These are phyloP conservation scores for Ligustrum vulgare DNA, from an alignment of 257 asterid species.

Conservation along the genomic window DNA sequence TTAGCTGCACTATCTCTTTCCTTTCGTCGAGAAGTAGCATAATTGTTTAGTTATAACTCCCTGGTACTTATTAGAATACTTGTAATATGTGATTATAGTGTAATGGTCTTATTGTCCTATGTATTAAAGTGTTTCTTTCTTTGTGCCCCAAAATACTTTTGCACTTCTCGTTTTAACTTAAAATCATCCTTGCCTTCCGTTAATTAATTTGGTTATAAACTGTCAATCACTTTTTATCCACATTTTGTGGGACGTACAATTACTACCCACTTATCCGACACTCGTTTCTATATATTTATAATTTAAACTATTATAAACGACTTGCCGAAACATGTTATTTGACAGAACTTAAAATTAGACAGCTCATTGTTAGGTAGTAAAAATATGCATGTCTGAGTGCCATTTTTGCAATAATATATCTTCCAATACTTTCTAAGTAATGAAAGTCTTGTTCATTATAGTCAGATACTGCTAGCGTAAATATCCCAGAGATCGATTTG, in stretches of 20 bases:
- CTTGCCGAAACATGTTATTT: not conserved
- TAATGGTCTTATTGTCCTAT: not conserved
- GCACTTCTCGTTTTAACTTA: not conserved
- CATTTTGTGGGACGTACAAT: too few species aligned
- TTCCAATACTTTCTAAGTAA: conserved; percentile 20
- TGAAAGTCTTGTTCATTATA: conserved; percentile 27
- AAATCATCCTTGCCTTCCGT: not conserved
- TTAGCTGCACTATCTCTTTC: not conserved
- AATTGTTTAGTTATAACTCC: not conserved
- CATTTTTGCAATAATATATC: not conserved
- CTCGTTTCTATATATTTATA: too few species aligned
- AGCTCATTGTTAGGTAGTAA: too few species aligned
- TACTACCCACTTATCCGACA: too few species aligned
- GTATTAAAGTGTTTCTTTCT: not conserved
- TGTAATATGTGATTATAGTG: not conserved
- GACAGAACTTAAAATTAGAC: not conserved
- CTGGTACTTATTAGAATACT: not conserved
- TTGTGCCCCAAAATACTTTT: not conserved
- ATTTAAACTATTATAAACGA: too few species aligned
- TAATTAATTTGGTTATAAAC: too few species aligned
- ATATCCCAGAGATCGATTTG: conserved; percentile 81
- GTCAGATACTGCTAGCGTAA: conserved; percentile 92
- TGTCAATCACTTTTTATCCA: too few species aligned
- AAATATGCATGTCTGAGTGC: not conserved
- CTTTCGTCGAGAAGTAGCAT: not conserved